Evolutionary conservation across 768 basidiomycete species (phyloP), one percentile per base, ranked within the genome.

Genomic region (Trametes maxima): DNA sequence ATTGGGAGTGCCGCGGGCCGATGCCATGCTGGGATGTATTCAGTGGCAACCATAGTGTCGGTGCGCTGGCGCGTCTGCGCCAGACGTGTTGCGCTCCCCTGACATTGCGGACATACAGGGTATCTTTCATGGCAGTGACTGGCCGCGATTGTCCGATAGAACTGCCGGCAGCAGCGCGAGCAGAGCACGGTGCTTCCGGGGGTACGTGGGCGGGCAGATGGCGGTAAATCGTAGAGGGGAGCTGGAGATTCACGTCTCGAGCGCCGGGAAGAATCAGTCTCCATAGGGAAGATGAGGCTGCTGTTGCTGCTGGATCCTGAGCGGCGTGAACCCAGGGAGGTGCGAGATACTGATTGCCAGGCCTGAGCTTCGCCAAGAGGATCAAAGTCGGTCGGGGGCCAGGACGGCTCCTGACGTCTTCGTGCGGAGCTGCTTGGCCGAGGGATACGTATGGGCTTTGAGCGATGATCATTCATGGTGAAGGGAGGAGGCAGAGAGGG

Each of bases 271-370:
- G 40, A 13, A 13, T 63, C 62, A 14, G 62, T n/a, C 19, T 63
- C 62, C 47, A 59, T 55, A 14, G 52, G 21, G 39, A 64, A 64
- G 24, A 63, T 22, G 22, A 63, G 62, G 33, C 57, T 46, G 45
- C 45, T 24, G 39, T n/a, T 57, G 4, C 37, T 51, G 56, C 40
- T 61, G 10, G 51, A n/a, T 14, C 42, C 57, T 49, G 17, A 22
- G 16, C 13, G n/a, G 47, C 25, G 40, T 19, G 47, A 33, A 12
- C 10, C 3, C 35, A 7, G 14, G 14, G 57, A 24, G 8, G 48
- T 37, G 16, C 17, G 24, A 0, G 19, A 14, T 19, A 35, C 25
- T 24, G 48, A 36, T 22, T 12, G 25, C 19, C 16, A 28, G 14
- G 25, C 24, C 17, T 21, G 40, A 13, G 48, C n/a, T 4, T 11